Conservation (phyloP, 2,329 filamentous ascomycete genomes). For the Xylaria arbuscula region DNA sequence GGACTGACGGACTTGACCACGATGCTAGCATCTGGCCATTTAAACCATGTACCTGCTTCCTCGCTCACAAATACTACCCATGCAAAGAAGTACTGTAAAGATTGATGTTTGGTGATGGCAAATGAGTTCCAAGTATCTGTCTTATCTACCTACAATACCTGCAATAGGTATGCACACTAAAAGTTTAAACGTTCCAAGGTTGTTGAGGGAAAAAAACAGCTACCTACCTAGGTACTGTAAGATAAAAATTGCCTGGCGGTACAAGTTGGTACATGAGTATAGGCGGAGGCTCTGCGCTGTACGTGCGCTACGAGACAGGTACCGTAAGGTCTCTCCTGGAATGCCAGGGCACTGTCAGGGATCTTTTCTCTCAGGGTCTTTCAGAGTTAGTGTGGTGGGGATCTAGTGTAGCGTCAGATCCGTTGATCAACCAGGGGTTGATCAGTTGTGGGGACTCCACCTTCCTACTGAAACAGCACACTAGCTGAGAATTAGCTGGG, state of each 20-base stretch:
- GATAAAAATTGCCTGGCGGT: neutral
- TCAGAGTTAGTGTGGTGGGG: neutral
- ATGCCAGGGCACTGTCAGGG: neutral
- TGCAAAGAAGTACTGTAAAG: no score
- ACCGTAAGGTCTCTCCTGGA: neutral
- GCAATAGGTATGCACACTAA: neutral
- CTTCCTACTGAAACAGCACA: neutral
- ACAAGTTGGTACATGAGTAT: neutral
- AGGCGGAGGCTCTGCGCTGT: neutral
- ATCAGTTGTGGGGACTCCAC: neutral
- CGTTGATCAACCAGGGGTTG: constrained; percentile 9
- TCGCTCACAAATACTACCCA: no score
- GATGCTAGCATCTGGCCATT: no score
- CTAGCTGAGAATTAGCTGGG: constrained; percentile 9
- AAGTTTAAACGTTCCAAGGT: neutral
- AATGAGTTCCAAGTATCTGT: neutral
- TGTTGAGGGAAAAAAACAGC: constrained; percentile 5
- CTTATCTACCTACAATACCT: neutral
- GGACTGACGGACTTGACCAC: neutral
- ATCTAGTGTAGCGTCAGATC: constrained; percentile 18
- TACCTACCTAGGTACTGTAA: no score
- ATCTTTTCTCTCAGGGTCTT: neutral
- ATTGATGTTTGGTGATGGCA: neutral
- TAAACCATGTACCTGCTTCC: no score
- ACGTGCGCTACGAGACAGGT: neutral